Evolutionary conservation across 306 rosid genomes (phyloP).

Genomic region (Argentina anserina): DNA sequence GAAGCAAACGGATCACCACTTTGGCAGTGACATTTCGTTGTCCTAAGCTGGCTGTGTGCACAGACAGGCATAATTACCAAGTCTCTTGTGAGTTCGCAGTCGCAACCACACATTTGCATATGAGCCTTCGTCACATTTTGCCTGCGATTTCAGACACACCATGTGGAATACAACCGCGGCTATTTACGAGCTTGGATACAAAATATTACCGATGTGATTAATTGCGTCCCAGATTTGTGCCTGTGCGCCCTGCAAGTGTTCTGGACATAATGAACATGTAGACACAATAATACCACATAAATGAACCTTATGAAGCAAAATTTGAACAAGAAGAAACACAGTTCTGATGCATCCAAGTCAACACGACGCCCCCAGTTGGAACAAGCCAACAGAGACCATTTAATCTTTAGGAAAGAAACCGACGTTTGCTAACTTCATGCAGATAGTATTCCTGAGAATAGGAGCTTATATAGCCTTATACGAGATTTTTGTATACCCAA

Average conservation of each 20-base stretch:
- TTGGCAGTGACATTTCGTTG: not conserved
- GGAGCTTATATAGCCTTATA: too few species aligned
- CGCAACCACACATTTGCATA: not conserved
- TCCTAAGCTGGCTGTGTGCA: not conserved
- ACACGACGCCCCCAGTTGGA: not conserved
- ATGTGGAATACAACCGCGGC: not conserved
- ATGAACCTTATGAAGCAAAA: not conserved
- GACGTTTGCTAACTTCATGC: too few species aligned
- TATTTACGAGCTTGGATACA: not conserved
- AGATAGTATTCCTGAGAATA: too few species aligned
- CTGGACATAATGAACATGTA: not conserved
- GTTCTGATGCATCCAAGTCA: not conserved
- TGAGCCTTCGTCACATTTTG: not conserved
- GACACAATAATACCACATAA: not conserved
- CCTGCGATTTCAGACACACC: not conserved
- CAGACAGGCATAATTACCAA: not conserved
- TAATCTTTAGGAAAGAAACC: too few species aligned
- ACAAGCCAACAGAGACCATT: not conserved
- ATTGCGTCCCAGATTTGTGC: too few species aligned
- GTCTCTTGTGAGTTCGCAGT: not conserved
- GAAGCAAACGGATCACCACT: not conserved
- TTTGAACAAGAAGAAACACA: not conserved
- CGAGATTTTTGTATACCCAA: too few species aligned
- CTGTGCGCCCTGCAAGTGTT: not conserved
- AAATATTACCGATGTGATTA: too few species aligned